A percentile compares a stretch with the other conserved stretches of the same genome.
Conservation (phyloP, 2,329 filamentous ascomycete species). For the Neurospora sp. region DNA sequence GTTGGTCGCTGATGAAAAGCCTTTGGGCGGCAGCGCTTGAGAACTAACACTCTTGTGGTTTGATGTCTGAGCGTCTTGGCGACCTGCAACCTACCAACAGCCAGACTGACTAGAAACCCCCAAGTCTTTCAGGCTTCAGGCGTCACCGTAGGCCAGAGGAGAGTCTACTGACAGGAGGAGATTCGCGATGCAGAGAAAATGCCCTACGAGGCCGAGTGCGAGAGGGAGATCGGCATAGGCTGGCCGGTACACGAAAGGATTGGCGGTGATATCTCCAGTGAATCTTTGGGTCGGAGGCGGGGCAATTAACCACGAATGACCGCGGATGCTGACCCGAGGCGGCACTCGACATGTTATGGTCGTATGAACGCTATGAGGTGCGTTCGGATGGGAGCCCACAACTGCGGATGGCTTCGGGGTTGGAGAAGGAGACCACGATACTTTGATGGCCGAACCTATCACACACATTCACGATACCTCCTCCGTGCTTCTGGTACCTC, state of each 20-base stretch:
- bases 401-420: not conserved
- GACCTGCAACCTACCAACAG: not conserved
- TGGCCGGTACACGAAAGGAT: not conserved
- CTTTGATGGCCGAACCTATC: not conserved
- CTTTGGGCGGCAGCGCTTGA: not conserved
- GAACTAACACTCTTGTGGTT: not conserved
- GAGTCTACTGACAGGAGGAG: not conserved
- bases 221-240: not conserved
- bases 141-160: not conserved
- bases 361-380: not conserved
- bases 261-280: not conserved
- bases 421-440: not conserved
- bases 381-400: not conserved
- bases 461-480: not conserved
- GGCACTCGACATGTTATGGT: not conserved
- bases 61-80: not conserved
- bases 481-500: not conserved
- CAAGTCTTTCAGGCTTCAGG: not conserved
- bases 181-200: not conserved
- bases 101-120: not conserved
- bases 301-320: not conserved
- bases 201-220: not conserved
- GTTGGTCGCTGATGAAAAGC: not conserved
- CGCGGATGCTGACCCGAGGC: not conserved
- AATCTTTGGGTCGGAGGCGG: not conserved